phyloP scores from a whole-genome alignment of 805 yeast genomes.

The Barnettozyma botsteinii region DNA sequence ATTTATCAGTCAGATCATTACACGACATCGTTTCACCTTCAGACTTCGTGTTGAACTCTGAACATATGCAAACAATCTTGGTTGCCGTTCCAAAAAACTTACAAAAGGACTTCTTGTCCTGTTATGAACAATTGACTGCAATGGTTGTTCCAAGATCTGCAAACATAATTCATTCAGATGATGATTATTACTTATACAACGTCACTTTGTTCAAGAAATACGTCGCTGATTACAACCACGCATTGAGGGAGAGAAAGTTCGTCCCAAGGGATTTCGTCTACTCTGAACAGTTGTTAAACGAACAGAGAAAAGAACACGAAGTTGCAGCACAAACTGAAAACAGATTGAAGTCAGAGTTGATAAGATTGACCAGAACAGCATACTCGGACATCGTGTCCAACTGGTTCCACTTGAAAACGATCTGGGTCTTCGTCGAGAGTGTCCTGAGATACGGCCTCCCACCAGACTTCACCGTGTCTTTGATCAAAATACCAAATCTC shows the following conservation, averaged over 20 bases:
- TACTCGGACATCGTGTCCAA: slow-evolving; percentile 77
- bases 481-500: slow-evolving; percentile 39
- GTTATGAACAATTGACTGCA: slow-evolving; percentile 70
- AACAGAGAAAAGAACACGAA: slow-evolving; percentile 73
- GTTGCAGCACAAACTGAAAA: slow-evolving; percentile 70
- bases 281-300: slow-evolving; percentile 68
- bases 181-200: slow-evolving; percentile 65
- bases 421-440: slow-evolving; percentile 86
- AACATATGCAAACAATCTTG: slow-evolving; percentile 78
- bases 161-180: slow-evolving; percentile 57
- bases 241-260: slow-evolving; percentile 81
- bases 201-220: slow-evolving; percentile 84
- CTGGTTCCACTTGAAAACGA: slow-evolving; percentile 86
- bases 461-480: slow-evolving; percentile 67
- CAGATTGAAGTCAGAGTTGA: slow-evolving; percentile 66
- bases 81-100: slow-evolving; percentile 78
- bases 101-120: slow-evolving; percentile 51
- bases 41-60: slow-evolving; percentile 81
- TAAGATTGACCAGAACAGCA: slow-evolving; percentile 83
- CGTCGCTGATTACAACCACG: slow-evolving; percentile 59
- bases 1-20: slow-evolving; percentile 81
- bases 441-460: slow-evolving; percentile 96
- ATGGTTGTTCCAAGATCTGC: slow-evolving; percentile 95
- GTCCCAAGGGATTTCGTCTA: slow-evolving; percentile 89
- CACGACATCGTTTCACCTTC: slow-evolving; percentile 82